Base-by-base conservation (phyloP, 306 rosid genomes). In the Crotalaria pallida region DNA sequence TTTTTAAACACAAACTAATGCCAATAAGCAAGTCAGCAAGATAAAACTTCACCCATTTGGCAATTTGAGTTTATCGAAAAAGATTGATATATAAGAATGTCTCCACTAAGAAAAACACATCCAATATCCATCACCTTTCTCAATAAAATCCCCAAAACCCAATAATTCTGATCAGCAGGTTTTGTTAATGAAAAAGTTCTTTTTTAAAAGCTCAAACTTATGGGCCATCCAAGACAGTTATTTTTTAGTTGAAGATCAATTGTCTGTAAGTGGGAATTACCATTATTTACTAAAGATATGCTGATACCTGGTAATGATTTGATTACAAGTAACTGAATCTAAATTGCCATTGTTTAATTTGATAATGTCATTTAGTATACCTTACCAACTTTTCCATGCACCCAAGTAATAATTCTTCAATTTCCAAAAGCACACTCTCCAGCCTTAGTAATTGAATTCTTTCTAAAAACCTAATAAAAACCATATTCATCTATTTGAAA, bases 81-180 rank as follows among this genome's bases (percentile, higher is more conserved):
- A 10, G 12, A 48, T 69, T 52, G 12, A 22, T 16, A 18, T 58
- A 65, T 45, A 12, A 29, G 22, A 23, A 64, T 74, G 40, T 48
- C 31, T 29, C 58, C 26, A 33, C 65, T 71, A 33, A 2, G 56
- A 75, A 59, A 62, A 75, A 19, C 55, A 44, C 69, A 65, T 15
- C 36, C 36, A 7, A 23, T 44, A 56, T 17, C 17, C 58, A 48
- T 69, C 64, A 15, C n/a, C 16, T 7, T 3, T 33, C 21, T 38
- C 60, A 64, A 26, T 44, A 60, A 50, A 67, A 73, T 56, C 55
- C 16, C 56, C 58, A 19, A 24, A 48, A 16, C 49, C 29, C 3
- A 29, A 15, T 38, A 52, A 47, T 53, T 38, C 40, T 22, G 31
- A 49, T 52, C 38, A 34, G 40, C 16, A 68, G 43, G 22, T 33